A percentile compares a stretch with the other conserved stretches of the same genome.
Evolutionary conservation across 345 rosid species (phyloP).

Genomic region (Mercurialis annua): DNA sequence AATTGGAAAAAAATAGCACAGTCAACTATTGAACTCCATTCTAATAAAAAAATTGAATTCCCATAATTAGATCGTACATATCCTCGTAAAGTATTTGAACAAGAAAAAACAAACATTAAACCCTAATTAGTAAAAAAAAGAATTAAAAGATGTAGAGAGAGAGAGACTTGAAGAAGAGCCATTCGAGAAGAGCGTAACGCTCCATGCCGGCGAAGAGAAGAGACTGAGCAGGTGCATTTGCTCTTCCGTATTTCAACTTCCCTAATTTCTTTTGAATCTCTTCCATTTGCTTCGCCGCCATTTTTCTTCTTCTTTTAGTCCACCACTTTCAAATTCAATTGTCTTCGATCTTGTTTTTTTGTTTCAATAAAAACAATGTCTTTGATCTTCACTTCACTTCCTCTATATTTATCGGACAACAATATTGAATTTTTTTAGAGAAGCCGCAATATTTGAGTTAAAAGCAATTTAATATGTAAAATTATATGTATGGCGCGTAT

Average conservation of each 20-base stretch:
- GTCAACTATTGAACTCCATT: background rate
- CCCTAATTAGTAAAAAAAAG: background rate
- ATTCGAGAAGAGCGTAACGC: slow-evolving; percentile 93
- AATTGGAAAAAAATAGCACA: background rate
- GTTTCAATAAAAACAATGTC: too few species aligned
- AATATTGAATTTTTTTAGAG: too few species aligned
- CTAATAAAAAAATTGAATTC: background rate
- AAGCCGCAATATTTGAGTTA: too few species aligned
- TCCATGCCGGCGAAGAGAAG: slow-evolving; percentile 99
- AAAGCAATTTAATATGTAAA: too few species aligned
- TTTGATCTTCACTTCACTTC: too few species aligned
- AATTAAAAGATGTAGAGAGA: background rate
- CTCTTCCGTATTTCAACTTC: slow-evolving; percentile 64
- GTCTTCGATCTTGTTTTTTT: too few species aligned
- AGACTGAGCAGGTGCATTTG: slow-evolving; percentile 93
- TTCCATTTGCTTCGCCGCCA: slow-evolving; percentile 97
- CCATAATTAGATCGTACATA: too few species aligned
- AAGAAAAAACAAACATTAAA: background rate
- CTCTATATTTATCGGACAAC: too few species aligned
- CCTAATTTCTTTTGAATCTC: slow-evolving; percentile 77
- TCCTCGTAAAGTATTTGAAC: too few species aligned
- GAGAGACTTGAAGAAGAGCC: slow-evolving; percentile 79
- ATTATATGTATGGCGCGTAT: too few species aligned
- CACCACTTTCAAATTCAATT: too few species aligned
- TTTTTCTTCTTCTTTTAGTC: too few species aligned